phyloP scores from a whole-genome alignment of 768 basidiomycete genomes.

The Aureoboletus auriporus region DNA sequence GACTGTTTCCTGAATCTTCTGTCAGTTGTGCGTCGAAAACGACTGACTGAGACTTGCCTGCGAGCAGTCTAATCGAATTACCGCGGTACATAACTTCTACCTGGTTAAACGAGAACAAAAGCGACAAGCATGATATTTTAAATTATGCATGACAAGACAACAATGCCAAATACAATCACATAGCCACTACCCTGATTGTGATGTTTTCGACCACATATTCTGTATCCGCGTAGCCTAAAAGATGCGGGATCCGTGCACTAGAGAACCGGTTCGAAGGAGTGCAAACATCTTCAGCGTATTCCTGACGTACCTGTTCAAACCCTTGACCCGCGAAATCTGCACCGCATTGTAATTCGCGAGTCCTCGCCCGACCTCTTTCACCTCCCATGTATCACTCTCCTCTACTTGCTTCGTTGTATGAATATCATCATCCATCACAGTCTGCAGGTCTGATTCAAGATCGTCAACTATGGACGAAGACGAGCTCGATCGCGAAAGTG shows the following conservation, averaged over 20 bases:
- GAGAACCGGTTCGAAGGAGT: slow-evolving; percentile 6
- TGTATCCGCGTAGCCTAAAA: slow-evolving; percentile 92
- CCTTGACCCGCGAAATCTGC: slow-evolving; percentile 85
- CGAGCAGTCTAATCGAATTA: slow-evolving; percentile 72
- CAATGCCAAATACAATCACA: slow-evolving; percentile 34
- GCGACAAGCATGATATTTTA: slow-evolving; percentile 5
- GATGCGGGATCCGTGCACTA: slow-evolving; percentile 75
- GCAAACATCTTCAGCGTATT: background rate
- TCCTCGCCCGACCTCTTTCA: slow-evolving; percentile 90
- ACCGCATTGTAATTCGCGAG: slow-evolving; percentile 94
- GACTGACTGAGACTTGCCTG: slow-evolving; percentile 45
- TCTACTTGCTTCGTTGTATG: slow-evolving; percentile 29
- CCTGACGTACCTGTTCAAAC: slow-evolving; percentile 77
- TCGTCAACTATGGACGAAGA: slow-evolving; percentile 29
- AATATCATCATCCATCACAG: slow-evolving; percentile 31
- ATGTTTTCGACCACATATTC: slow-evolving; percentile 98
- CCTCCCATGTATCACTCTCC: slow-evolving; percentile 56
- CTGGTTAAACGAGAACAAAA: slow-evolving; percentile 7
- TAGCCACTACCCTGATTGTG: slow-evolving; percentile 67
- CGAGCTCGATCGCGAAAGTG: slow-evolving; percentile 37
- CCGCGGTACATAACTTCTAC: slow-evolving; percentile 68
- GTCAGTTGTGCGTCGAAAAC: slow-evolving; percentile 8
- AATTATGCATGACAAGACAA: slow-evolving; percentile 9
- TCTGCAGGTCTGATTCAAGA: slow-evolving; percentile 19
- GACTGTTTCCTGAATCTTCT: slow-evolving; percentile 79